Conservation (phyloP, 192 early-diverging fungal species). For the Diversispora epigaea region DNA sequence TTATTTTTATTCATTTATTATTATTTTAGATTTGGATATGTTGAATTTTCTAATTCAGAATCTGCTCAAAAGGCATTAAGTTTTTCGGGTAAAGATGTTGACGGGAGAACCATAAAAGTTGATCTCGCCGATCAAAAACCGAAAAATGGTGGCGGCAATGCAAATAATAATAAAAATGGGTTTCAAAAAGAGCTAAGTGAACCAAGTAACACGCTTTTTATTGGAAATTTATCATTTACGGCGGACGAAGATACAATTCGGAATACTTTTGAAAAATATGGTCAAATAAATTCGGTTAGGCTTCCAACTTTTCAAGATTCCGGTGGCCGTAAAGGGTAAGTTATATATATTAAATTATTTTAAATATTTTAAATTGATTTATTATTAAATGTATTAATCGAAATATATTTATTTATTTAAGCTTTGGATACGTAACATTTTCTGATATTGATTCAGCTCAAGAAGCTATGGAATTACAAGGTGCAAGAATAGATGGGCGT, state of each 20-base stretch:
- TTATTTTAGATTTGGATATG: constrained; percentile 75
- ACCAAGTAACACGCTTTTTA: constrained; percentile 73
- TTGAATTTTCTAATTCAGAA: constrained; percentile 74
- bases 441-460: constrained; percentile 63
- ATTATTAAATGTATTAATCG: not conserved
- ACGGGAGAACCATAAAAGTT: constrained; percentile 79
- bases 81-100: constrained; percentile 69
- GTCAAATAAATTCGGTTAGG: constrained; percentile 62
- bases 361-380: constrained; percentile 19
- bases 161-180: constrained; percentile 36
- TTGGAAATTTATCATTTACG: constrained; percentile 75
- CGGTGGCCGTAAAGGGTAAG: constrained; percentile 65
- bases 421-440: constrained; percentile 92
- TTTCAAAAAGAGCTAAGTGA: constrained; percentile 47
- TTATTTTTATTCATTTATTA: not conserved
- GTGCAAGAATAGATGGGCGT: constrained; percentile 75
- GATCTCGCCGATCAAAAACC: constrained; percentile 64
- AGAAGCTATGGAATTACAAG: constrained; percentile 78
- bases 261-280: constrained; percentile 61
- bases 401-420: not conserved
- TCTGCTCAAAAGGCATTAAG: constrained; percentile 68
- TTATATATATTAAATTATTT: constrained; percentile 18
- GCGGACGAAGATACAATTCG: constrained; percentile 57
- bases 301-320: constrained; percentile 77
- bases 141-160: constrained; percentile 40